phyloP scores from a whole-genome alignment of 768 basidiomycete genomes.

The Russula griseocarnosa region DNA sequence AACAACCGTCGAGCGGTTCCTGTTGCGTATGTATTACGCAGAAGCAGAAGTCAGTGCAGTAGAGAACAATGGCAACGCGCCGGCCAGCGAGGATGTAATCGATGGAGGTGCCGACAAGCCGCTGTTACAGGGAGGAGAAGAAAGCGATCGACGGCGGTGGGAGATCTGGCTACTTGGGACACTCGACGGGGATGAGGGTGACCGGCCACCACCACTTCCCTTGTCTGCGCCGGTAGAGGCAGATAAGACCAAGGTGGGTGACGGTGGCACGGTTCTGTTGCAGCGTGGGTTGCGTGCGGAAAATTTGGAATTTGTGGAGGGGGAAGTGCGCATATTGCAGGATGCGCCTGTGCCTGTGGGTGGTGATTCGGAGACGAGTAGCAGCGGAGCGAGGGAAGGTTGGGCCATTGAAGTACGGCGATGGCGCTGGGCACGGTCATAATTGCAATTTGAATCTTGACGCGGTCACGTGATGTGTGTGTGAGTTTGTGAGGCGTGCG shows the following conservation, averaged over 20 bases:
- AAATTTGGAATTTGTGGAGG: slow-evolving; percentile 29
- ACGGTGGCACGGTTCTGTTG: background rate
- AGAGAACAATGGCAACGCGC: too few relatives aligned
- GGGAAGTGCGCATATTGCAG: slow-evolving; percentile 33
- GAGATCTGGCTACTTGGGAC: slow-evolving; percentile 17
- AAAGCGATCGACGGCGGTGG: slow-evolving; percentile 12
- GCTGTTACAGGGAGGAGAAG: background rate
- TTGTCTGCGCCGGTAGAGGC: slow-evolving; percentile 14
- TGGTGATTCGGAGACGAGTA: slow-evolving; percentile 15
- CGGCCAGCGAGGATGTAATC: background rate
- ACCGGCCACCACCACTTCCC: background rate
- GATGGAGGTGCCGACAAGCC: background rate
- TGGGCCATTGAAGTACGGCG: slow-evolving; percentile 35
- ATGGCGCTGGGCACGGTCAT: slow-evolving; percentile 32
- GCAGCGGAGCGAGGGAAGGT: slow-evolving; percentile 31
- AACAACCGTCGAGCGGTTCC: slow-evolving; percentile 34
- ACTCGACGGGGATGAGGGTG: background rate
- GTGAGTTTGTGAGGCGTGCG: background rate
- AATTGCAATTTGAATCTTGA: background rate
- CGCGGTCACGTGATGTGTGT: slow-evolving; percentile 19
- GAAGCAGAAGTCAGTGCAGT: slow-evolving; percentile 10
- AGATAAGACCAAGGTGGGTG: background rate
- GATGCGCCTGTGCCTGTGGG: background rate
- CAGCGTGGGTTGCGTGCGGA: background rate
- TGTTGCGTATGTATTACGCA: slow-evolving; percentile 27